Evolutionary conservation across 306 rosid species (phyloP), one percentile per base, ranked within the genome.

Genomic region (Fragaria iinumae): DNA sequence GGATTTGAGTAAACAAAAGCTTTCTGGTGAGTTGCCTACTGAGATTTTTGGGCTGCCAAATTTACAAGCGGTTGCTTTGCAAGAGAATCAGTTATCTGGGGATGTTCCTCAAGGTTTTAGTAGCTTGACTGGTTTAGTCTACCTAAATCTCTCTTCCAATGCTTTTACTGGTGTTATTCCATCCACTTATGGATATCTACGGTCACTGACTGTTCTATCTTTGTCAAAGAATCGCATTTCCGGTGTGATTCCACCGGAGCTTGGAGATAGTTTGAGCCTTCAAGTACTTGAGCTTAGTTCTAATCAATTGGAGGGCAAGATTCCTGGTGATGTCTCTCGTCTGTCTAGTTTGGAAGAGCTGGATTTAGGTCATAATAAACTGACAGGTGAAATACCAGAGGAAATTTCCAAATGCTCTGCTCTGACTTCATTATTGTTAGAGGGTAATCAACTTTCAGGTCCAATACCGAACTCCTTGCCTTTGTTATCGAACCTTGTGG

Each of bases 21-120:
- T 93, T 67, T 89, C 92, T 0, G 96, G 96, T 69, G 87, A 90
- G 50, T 74, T 93, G 73, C 97, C 97, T 2, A 36, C 76, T 39
- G 93, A 90, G 91, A 71, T 93, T 36, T 93, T 86, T 2, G 97
- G 97, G 29, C 84, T 93, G 80, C 97, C 96, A 0, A 82, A 88
- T 38, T 36, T 93, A 68, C 90, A 89, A 72, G 78, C 82, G 74
- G 90, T 90, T 55, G 93, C 91, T 41, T 71, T 93, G 38, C 85
- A 91, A 76, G 93, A 86, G 29, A 92, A 92, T 47, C 84, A 48
- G 64, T 79, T 92, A 18, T 86, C 86, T 48, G 97, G 97, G 39
- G 50, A 74, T 71, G 88, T 92, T 56, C 92, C 96, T n/a, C 93
- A 87, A 78, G 97, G 97, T 80, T 90, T 92, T 80, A 89, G 97